These are phyloP conservation scores for Fusarium pininemorale DNA, from an alignment of 2,329 filamentous ascomycete species.

Conservation along the genomic window DNA sequence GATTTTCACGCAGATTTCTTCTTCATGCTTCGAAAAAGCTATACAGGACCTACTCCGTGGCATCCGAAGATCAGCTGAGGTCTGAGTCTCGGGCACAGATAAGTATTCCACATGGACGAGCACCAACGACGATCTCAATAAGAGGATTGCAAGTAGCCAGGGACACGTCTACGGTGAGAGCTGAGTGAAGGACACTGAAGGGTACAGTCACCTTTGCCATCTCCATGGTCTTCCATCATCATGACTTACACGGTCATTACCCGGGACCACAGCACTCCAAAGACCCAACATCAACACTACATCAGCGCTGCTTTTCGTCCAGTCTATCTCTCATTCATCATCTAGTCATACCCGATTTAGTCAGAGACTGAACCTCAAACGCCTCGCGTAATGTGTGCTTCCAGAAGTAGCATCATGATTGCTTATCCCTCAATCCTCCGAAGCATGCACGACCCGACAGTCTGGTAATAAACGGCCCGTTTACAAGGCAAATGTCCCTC, in stretches of 20 bases:
- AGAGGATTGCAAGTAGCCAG: not conserved
- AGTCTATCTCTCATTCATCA: not conserved
- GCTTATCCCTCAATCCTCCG: not conserved
- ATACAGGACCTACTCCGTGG: not conserved
- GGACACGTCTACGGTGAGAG: not conserved
- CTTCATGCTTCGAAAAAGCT: not conserved
- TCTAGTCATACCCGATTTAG: not conserved
- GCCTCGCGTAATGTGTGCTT: not conserved
- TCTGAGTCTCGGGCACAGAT: not conserved
- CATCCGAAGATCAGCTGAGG: not conserved
- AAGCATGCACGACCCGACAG: slow-evolving; percentile 21
- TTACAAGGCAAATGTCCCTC: not conserved
- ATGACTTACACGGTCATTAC: not conserved
- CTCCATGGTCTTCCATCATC: not conserved
- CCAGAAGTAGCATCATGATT: not conserved
- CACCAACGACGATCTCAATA: not conserved
- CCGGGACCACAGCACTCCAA: not conserved
- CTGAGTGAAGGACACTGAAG: not conserved
- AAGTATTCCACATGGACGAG: not conserved
- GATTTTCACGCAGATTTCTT: fast-evolving
- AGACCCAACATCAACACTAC: not conserved
- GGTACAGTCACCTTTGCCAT: not conserved
- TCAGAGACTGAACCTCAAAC: not conserved
- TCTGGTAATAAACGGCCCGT: slow-evolving; percentile 28
- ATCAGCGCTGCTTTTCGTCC: not conserved